Evolutionary conservation across 345 rosid genomes (phyloP).

Genomic region (Ceriops decandra): DNA sequence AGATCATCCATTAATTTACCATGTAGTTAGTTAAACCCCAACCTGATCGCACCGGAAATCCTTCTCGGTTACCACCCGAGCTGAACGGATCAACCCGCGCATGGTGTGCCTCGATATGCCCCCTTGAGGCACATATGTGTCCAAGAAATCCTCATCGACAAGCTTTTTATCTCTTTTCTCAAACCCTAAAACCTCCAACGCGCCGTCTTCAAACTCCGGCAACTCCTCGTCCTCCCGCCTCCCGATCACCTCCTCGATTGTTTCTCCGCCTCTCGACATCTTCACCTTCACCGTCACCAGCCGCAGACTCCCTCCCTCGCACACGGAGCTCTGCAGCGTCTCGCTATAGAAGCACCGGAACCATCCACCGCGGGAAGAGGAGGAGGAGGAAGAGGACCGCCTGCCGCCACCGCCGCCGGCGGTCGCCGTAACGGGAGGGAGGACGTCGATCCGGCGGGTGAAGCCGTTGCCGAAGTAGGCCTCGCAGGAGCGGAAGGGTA

Average conservation of each 20-base stretch:
- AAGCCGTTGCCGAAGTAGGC: conserved; percentile 86
- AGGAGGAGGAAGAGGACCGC: not conserved
- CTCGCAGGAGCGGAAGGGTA: conserved; percentile 55
- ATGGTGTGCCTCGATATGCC: conserved; percentile 52
- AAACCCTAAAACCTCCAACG: conserved; percentile 50
- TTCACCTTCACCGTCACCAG: conserved; percentile 67
- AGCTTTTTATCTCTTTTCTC: conserved; percentile 21
- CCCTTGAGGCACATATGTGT: conserved; percentile 46
- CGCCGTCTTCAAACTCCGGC: conserved; percentile 65
- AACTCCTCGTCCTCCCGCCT: conserved; percentile 73
- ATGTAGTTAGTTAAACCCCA: conserved; percentile 11
- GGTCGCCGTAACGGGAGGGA: conserved; percentile 56
- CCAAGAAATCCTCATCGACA: conserved; percentile 44
- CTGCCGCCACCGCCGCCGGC: conserved; percentile 18
- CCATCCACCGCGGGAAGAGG: conserved; percentile 33
- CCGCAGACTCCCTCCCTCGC: conserved; percentile 76
- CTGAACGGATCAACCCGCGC: conserved; percentile 59
- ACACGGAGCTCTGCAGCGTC: conserved; percentile 70
- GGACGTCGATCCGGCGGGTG: conserved; percentile 52
- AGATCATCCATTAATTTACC: too few relatives aligned
- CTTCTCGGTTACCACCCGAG: conserved; percentile 37
- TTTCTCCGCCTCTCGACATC: conserved; percentile 80
- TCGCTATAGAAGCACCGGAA: conserved; percentile 68
- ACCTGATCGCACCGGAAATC: conserved; percentile 72
- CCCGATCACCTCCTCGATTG: conserved; percentile 66